Base-by-base conservation (phyloP, 495 filamentous ascomycete genomes). In the Entonaema liquescens region DNA sequence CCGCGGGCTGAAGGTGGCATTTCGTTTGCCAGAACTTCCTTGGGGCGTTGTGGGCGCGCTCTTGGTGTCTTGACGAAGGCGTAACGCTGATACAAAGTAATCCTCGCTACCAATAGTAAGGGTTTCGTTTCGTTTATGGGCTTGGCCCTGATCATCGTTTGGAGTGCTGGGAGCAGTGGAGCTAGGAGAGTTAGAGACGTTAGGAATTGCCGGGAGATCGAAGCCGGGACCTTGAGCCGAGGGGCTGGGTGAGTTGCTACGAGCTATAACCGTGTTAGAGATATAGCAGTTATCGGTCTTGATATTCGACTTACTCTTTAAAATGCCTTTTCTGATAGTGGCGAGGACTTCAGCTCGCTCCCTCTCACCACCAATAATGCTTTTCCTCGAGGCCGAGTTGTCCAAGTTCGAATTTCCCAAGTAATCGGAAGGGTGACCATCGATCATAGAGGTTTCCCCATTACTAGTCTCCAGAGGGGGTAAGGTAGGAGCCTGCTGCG, bases 301-400 rank as follows among this genome's bases (percentile, higher is more conserved):
- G 15, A 65, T 1, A 38, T 23, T n/a, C 11, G 33, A 85, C 92
- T 68, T 85, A 95, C 94, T 91, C 78, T 99, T 99, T 47, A 99
- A 79, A 49, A 99, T 99, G 17, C 95, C 95, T 79, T 95, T 97
- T 70, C 91, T 92, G 15, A 98, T 90, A 9, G 93, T 91, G 17
- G 93, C 92, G 42, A 98, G 85, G 17, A 97, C 91, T 74, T 97
- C 94, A 1, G 93, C 93, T 56, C 95, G 89, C 75, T 99, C 95
- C 75, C 84, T 89, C 59, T 98, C 95, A 31, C 93, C 92, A 35
- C 94, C 95, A 55, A 97, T 85, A 73, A 98, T 94, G 82, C 93
- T 98, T 81, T 90, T 93, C 71, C 94, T 86, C 35, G 88, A 79
- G 15, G 80, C 72, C n/a, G 86, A 86, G 59, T 88, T 88, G 44